phyloP scores from a whole-genome alignment of 1,284 basidiomycete genomes.

The Ceratorhiza oryzae-sativae region DNA sequence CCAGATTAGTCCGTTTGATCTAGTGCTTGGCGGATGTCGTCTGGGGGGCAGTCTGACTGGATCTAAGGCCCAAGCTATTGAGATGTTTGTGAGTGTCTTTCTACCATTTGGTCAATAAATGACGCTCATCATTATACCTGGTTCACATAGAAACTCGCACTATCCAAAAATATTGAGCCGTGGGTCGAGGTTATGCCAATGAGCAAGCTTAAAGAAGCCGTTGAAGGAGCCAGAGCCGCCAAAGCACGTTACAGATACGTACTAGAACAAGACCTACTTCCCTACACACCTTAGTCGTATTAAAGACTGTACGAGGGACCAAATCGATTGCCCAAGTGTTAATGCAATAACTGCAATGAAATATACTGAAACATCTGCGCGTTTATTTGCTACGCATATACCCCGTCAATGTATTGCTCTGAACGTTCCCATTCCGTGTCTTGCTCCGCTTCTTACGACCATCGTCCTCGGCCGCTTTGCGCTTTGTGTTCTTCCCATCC shows the following conservation, averaged over 20 bases:
- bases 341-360: no score
- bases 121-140: no score
- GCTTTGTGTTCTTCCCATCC: neutral
- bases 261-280: slow-evolving; percentile 52
- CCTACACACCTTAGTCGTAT: slow-evolving; percentile 17
- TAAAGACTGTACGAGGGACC: neutral
- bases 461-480: neutral
- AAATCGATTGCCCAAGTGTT: no score
- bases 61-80: slow-evolving; percentile 65
- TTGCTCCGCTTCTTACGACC: slow-evolving; percentile 3
- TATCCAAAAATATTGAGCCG: slow-evolving; percentile 43
- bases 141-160: slow-evolving; percentile 2
- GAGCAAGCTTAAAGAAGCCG: slow-evolving; percentile 63
- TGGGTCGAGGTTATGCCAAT: slow-evolving; percentile 62
- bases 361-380: neutral
- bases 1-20: slow-evolving; percentile 50
- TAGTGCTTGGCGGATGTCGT: slow-evolving; percentile 54
- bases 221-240: slow-evolving; percentile 61
- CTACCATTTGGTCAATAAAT: no score
- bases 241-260: slow-evolving; percentile 62
- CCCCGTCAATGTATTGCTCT: neutral
- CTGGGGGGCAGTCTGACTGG: slow-evolving; percentile 63
- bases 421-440: neutral
- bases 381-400: slow-evolving; percentile 31
- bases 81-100: slow-evolving; percentile 64